Percentiles rank a stretch among this genome's conserved stretches.
Evolutionary conservation across 2,329 filamentous ascomycete species (phyloP).

Genomic region (Curvularia lunata): DNA sequence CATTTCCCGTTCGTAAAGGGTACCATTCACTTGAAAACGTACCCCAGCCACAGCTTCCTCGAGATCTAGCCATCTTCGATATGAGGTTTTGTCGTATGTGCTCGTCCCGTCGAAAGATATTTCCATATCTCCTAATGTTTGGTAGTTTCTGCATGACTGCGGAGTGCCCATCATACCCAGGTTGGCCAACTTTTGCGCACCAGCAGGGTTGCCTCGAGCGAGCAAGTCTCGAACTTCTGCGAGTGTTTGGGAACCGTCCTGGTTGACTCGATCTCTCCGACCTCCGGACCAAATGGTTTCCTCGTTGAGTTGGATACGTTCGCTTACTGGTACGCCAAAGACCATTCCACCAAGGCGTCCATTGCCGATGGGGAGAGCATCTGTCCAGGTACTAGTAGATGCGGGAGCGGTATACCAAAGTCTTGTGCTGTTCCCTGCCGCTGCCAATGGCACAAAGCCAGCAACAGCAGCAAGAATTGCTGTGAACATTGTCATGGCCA

Average conservation of each 20-base stretch:
- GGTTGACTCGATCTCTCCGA: conserved; percentile 49
- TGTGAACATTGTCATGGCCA: neutral
- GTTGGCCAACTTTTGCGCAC: conserved; percentile 12
- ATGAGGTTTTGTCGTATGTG: conserved; percentile 2
- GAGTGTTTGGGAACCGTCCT: conserved; percentile 8
- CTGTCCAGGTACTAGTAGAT: conserved; percentile 38
- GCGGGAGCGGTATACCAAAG: conserved; percentile 12
- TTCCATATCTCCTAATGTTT: conserved; percentile 11
- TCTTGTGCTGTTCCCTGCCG: conserved; percentile 5
- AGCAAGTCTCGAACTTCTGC: conserved; percentile 9
- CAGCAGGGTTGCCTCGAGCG: neutral
- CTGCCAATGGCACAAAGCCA: neutral
- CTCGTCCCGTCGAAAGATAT: conserved; percentile 9
- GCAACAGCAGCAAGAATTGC: neutral
- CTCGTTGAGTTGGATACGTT: conserved; percentile 57
- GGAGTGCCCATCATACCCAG: conserved; percentile 14
- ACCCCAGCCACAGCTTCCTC: neutral
- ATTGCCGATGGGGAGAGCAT: conserved; percentile 58
- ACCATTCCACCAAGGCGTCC: conserved; percentile 57
- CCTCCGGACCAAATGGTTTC: conserved; percentile 48
- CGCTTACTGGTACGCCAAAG: conserved; percentile 53
- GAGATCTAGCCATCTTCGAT: conserved; percentile 10
- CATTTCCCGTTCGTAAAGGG: conserved; percentile 10
- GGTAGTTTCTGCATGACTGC: conserved; percentile 8
- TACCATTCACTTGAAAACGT: conserved; percentile 4